Base-by-base conservation (phyloP, 2,329 filamentous ascomycete species). In the Colletotrichum zoysiae region DNA sequence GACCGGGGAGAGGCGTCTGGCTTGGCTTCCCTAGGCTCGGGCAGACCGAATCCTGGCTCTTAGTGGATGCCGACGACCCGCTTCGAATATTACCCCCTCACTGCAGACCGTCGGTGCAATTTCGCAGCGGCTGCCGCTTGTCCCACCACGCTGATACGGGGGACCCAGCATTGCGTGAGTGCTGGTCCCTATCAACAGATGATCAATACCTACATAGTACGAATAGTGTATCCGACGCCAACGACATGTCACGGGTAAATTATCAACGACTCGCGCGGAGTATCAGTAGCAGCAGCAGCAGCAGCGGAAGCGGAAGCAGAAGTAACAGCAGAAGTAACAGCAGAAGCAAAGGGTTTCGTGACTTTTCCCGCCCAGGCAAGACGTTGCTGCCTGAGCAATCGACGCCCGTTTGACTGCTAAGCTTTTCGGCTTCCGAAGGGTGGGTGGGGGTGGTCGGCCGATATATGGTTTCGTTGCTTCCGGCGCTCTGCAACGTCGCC, bases 1-100 rank as follows among this genome's bases (percentile, higher is more conserved):
- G 53, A 9, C 6, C 35, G 55, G 9, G 50, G 69, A 30, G 30
- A 30, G 30, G 4, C 3, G 3, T 30, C 30, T 30, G 68, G 53
- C 26, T 53, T 30, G 68, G 53, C 26, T 53, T 46, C 20, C 35
- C 35, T 44, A 38, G 35, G 58, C 33, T 69, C 65, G 69, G 69
- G 16, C 69, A 69, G 69, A 48, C 69, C 68, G 68, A 68, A 63
- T 35, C 38, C 35, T 67, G 23, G 63, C 20, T 40, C 30, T 5
- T 33, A 26, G n/a, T 20, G 18, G 53, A 46, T 23, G 40, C n/a
- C 23, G 1, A 56, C 4, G 67, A 70, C 62, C 67, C 67, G 67
- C 67, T 60, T 26, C 46, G 46, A 62, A 30, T 51, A 50, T 35
- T 26, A 4, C 44, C 6, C 20, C 20, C 12, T 46, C 3, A 20